These are phyloP conservation scores for Rachicladosporium sp. DNA, from an alignment of 2,329 filamentous ascomycete genomes.

Conservation along the genomic window DNA sequence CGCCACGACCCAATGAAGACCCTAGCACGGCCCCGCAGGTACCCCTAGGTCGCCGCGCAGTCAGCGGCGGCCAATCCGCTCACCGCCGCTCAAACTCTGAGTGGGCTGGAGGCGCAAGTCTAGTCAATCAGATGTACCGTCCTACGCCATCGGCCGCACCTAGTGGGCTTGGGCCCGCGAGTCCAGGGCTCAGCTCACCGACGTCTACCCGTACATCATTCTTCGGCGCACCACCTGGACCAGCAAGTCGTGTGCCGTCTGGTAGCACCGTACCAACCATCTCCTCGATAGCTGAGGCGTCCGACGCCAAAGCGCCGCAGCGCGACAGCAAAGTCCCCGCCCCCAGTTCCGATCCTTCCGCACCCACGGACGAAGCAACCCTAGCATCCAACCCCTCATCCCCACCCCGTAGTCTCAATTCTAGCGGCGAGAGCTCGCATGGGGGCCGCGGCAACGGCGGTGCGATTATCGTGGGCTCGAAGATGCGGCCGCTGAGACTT, in stretches of 20 bases:
- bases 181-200: constrained; percentile 46
- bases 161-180: constrained; percentile 21
- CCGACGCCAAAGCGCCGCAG: constrained; percentile 8
- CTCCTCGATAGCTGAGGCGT: constrained; percentile 8
- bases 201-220: constrained; percentile 44
- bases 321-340: constrained; percentile 20
- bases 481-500: constrained; percentile 72
- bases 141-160: constrained; percentile 11
- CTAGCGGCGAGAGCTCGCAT: constrained; percentile 11
- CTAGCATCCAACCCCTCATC: constrained; percentile 32
- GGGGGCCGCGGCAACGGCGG: constrained; percentile 14
- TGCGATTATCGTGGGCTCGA: constrained; percentile 44
- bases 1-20: constrained; percentile 36
- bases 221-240: constrained; percentile 37
- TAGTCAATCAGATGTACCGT: constrained; percentile 33
- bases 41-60: constrained; percentile 51
- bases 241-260: constrained; percentile 25
- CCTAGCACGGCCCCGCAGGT: constrained; percentile 62
- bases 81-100: constrained; percentile 35
- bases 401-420: constrained; percentile 46
- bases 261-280: constrained; percentile 33
- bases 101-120: constrained; percentile 40
- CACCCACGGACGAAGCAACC: constrained; percentile 1
- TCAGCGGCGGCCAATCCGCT: constrained; percentile 9
- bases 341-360: no score